Evolutionary conservation across 1,284 basidiomycete species (phyloP).

Genomic region (Psilocybe mexicana): DNA sequence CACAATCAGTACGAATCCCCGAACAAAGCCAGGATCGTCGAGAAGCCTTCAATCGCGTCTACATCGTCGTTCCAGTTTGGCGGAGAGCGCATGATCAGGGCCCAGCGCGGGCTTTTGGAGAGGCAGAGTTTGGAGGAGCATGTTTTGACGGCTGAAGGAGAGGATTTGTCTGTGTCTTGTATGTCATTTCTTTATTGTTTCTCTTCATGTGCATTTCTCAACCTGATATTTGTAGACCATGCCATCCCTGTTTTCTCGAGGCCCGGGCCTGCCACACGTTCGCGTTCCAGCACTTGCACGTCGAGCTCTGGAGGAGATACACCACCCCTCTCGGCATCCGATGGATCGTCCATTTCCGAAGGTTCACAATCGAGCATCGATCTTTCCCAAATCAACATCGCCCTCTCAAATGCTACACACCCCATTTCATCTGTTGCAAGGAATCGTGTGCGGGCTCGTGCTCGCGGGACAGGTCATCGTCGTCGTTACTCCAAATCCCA

Average conservation of each 20-base stretch:
- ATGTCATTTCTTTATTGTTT: conserved; percentile 29
- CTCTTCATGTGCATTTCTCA: neutral
- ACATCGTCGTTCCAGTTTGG: conserved; percentile 63
- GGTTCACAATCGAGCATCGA: conserved; percentile 78
- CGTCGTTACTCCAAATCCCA: conserved; percentile 65
- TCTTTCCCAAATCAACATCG: conserved; percentile 54
- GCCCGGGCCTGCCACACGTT: conserved; percentile 51
- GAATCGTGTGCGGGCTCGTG: conserved; percentile 44
- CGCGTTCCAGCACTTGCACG: conserved; percentile 68
- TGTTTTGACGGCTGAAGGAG: conserved; percentile 60
- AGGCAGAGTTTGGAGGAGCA: conserved; percentile 70
- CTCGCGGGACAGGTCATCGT: conserved; percentile 66
- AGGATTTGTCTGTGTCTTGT: conserved; percentile 59
- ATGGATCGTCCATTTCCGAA: conserved; percentile 67
- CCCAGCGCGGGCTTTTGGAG: conserved; percentile 59
- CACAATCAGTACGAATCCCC: conserved; percentile 38
- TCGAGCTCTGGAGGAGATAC: conserved; percentile 67
- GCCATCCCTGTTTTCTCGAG: conserved; percentile 54
- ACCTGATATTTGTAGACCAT: conserved; percentile 1
- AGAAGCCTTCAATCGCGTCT: conserved; percentile 64
- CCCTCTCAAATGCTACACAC: conserved; percentile 53
- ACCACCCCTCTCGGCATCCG: conserved; percentile 46
- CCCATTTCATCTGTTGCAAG: conserved; percentile 42
- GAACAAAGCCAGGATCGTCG: conserved; percentile 47
- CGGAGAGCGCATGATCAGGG: conserved; percentile 64